phyloP scores from a whole-genome alignment of 495 filamentous ascomycete genomes.

The Echria macrotheca region DNA sequence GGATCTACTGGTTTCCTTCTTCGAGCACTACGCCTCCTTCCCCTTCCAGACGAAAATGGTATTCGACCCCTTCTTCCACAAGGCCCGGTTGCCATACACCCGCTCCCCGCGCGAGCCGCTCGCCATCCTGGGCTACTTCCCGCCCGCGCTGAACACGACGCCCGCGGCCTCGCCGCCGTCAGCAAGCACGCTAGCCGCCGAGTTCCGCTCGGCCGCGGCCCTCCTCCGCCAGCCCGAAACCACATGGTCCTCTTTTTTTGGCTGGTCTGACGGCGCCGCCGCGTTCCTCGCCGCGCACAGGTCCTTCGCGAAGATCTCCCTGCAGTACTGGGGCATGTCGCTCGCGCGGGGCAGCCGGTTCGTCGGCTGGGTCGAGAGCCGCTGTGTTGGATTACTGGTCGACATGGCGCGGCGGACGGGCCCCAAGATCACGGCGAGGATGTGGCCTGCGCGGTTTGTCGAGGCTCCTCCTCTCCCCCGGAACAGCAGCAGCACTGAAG shows the following conservation, averaged over 20 bases:
- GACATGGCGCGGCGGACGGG: slow-evolving; percentile 43
- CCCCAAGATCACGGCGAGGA: slow-evolving; percentile 43
- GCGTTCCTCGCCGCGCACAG: slow-evolving; percentile 43
- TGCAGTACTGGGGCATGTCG: slow-evolving; percentile 52
- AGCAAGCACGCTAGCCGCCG: slow-evolving; percentile 39
- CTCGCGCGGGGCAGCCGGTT: slow-evolving; percentile 39
- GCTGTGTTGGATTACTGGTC: slow-evolving; percentile 44
- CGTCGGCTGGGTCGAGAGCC: slow-evolving; percentile 52
- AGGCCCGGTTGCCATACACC: slow-evolving; percentile 34
- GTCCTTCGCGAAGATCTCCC: slow-evolving; percentile 48
- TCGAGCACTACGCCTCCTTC: slow-evolving; percentile 52
- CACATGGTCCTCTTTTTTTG: slow-evolving; percentile 41
- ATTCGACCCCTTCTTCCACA: slow-evolving; percentile 49
- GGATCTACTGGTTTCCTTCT: slow-evolving; percentile 48
- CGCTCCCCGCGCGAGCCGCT: slow-evolving; percentile 50
- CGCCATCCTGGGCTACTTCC: slow-evolving; percentile 49
- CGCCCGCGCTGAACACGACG: slow-evolving; percentile 50
- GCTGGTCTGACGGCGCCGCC: slow-evolving; percentile 13
- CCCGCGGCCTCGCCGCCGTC: slow-evolving; percentile 42
- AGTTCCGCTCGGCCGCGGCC: slow-evolving; percentile 37
- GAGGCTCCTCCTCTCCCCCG: too few species aligned
- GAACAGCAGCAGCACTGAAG: too few species aligned
- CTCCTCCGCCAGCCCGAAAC: slow-evolving; percentile 25
- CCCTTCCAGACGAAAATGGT: slow-evolving; percentile 44
- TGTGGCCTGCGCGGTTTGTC: slow-evolving; percentile 55